Evolutionary conservation across 352 stramenopile genomes (phyloP), one percentile per base, ranked within the genome.

Genomic region (Aphanomyces stellatus): DNA sequence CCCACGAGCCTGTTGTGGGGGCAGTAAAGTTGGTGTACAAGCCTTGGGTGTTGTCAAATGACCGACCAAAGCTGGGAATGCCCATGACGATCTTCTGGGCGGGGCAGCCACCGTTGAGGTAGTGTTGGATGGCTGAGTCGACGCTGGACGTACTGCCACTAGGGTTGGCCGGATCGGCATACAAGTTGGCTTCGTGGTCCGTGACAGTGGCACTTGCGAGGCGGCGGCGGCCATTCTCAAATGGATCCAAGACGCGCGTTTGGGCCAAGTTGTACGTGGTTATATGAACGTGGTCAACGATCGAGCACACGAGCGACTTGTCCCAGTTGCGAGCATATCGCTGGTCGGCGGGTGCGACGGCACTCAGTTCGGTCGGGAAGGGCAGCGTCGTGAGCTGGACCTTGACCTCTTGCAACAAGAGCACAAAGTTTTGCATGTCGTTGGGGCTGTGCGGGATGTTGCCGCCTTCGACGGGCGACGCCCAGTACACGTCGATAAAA

Each of bases 401-500:
- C 1, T 31, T 27, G 5, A 63, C 13, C 8, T 43, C 55, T 10
- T 10, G 7, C n/a, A 63, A 30, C 19, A 63, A 51, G 17, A 24
- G 10, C 35, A 27, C 22, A 4, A 63, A 63, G 2, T 7, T 11
- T 11, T 24, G 55, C 41, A 63, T n/a, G 19, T 63, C 17, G 17
- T 22, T 27, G 2, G 13, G 30, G 8, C 7, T 51, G 37, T 43
- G 37, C 8, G 37, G 37, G 37, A 43, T 43, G 8, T 17, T 17
- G 37, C 37, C 37, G 37, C 37, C 37, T 43, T 43, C 37, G 8
- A 43, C 37, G 22, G 55, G 55, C n/a, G 31, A 63, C 41, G 31
- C 55, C 55, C 55, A 63, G 27, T 63, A 24, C 3, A 63, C 8
- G 24, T 63, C 55, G 55, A 63, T 63, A 25, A 63, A 63, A 27